Percentiles rank a stretch among this genome's conserved stretches.
phyloP scores from a whole-genome alignment of 192 early-diverging fungal species.

The Coemansia umbellata region DNA sequence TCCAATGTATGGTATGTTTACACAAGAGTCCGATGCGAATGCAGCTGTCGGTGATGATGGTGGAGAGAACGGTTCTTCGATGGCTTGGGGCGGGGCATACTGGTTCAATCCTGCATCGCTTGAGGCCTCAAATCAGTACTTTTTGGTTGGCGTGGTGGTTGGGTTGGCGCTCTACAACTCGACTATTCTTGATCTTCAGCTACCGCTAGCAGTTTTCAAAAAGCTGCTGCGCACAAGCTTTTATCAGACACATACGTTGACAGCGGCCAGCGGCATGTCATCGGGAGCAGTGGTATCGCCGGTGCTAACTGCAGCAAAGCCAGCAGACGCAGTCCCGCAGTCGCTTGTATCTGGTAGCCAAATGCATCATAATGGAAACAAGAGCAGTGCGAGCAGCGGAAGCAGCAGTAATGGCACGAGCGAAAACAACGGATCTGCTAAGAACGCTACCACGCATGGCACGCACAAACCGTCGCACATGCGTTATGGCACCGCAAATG shows the following conservation, averaged over 20 bases:
- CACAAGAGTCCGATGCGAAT: slow-evolving; percentile 61
- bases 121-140: slow-evolving; percentile 79
- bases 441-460: slow-evolving; percentile 3
- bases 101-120: slow-evolving; percentile 79
- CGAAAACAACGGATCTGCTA: no score
- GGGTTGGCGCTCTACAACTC: slow-evolving; percentile 94
- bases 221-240: slow-evolving; percentile 63
- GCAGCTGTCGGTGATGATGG: background rate
- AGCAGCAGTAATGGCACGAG: background rate
- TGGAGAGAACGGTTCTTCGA: background rate
- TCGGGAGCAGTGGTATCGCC: background rate
- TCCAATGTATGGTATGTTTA: slow-evolving; percentile 86
- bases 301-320: background rate
- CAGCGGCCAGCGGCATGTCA: background rate
- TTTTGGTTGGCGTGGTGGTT: slow-evolving; percentile 85
- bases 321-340: no score
- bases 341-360: no score
- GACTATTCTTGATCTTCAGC: slow-evolving; percentile 84
- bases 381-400: no score
- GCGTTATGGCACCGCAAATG: slow-evolving; percentile 1
- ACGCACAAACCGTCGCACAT: background rate
- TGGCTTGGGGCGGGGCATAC: slow-evolving; percentile 34
- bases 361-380: no score
- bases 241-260: slow-evolving; percentile 10
- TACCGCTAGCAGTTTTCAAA: slow-evolving; percentile 81